A percentile compares a stretch with the other conserved stretches of the same genome.
phyloP scores from a whole-genome alignment of 495 filamentous ascomycete species.

The Lasiosphaeriaceae sp. region DNA sequence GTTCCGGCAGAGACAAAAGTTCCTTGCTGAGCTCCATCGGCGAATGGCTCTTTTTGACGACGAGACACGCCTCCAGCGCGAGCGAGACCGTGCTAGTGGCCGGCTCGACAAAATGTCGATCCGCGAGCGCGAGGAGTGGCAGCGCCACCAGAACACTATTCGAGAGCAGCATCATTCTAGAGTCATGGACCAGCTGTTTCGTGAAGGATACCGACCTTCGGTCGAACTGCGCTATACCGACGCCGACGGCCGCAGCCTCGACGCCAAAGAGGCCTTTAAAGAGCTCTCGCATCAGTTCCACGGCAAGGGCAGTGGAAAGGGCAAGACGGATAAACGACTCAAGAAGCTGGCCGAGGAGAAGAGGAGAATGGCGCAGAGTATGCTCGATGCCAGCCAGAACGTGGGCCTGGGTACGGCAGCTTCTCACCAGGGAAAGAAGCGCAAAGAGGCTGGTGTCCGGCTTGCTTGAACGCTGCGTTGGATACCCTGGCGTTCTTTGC shows the following conservation, averaged over 20 bases:
- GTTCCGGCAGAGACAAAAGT: conserved; percentile 71
- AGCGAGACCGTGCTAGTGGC: conserved; percentile 77
- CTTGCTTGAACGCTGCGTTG: conserved; percentile 50
- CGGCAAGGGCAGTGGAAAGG: conserved; percentile 94
- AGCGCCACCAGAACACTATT: conserved; percentile 77
- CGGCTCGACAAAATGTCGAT: conserved; percentile 81
- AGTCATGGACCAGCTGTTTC: conserved; percentile 78
- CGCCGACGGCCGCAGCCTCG: conserved; percentile 77
- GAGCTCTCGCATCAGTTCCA: conserved; percentile 94
- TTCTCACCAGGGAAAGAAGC: conserved; percentile 74
- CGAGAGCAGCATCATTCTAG: conserved; percentile 79
- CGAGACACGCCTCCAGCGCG: conserved; percentile 75
- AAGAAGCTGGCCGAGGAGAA: conserved; percentile 98
- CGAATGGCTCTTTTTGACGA: conserved; percentile 73
- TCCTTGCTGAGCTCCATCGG: conserved; percentile 71
- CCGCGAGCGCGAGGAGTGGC: conserved; percentile 86
- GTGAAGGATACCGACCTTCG: conserved; percentile 80
- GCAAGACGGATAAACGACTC: conserved; percentile 93
- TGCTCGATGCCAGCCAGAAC: conserved; percentile 74
- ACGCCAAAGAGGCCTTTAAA: conserved; percentile 90
- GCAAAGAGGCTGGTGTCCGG: conserved; percentile 82
- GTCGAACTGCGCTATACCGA: conserved; percentile 89
- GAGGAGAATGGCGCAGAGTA: conserved; percentile 73
- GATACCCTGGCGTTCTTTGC: background rate
- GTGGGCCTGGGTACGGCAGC: conserved; percentile 79